Conservation (phyloP, 2,329 filamentous ascomycete species). For the Alternaria metachromatica region DNA sequence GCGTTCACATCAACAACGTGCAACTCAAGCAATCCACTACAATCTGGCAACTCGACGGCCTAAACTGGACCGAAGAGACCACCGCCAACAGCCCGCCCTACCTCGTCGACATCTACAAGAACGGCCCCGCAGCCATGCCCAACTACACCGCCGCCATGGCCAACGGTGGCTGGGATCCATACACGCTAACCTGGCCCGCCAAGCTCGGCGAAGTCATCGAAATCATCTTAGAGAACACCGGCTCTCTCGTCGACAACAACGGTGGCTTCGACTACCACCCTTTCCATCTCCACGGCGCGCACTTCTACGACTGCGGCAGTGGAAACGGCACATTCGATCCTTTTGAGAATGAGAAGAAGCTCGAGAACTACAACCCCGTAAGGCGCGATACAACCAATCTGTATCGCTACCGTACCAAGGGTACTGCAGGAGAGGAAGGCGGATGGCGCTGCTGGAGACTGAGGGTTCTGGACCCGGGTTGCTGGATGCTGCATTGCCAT, state of each 20-base stretch:
- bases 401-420: conserved; percentile 59
- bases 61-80: conserved; percentile 27
- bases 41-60: conserved; percentile 33
- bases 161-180: conserved; percentile 63
- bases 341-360: conserved; percentile 54
- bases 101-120: conserved; percentile 60
- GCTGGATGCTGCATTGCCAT: conserved; percentile 70
- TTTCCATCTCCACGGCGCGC: conserved; percentile 63
- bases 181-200: conserved; percentile 59
- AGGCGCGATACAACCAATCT: conserved; percentile 61
- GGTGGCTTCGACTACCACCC: conserved; percentile 53
- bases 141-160: conserved; percentile 59
- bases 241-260: conserved; percentile 21
- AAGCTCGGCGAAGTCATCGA: conserved; percentile 64
- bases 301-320: conserved; percentile 61
- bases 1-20: conserved; percentile 38
- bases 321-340: conserved; percentile 63
- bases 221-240: conserved; percentile 56
- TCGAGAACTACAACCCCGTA: conserved; percentile 48
- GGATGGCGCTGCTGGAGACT: conserved; percentile 70
- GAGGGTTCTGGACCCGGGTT: conserved; percentile 58
- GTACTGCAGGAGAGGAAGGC: conserved; percentile 49
- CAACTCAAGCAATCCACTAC: conserved; percentile 24
- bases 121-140: conserved; percentile 56
- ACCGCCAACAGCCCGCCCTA: conserved; percentile 50